Evolutionary conservation across 2,329 filamentous ascomycete species (phyloP).

Genomic region (Colletotrichum aenigma): DNA sequence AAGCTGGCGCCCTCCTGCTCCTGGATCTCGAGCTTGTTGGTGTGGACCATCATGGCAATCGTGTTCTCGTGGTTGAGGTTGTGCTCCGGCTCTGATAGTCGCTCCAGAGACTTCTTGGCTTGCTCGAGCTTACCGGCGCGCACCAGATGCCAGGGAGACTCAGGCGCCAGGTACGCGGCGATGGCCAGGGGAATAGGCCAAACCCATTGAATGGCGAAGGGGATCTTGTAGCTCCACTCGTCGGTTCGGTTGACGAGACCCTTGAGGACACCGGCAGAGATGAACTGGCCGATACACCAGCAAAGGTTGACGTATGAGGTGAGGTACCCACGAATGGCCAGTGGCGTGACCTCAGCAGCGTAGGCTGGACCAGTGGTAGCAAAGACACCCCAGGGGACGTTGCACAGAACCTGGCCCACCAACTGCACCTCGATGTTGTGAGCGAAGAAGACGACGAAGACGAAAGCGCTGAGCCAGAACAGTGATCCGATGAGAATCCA

Average conservation of each 20-base stretch:
- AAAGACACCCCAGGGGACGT: conserved; percentile 50
- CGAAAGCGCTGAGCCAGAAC: conserved; percentile 43
- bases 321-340: conserved; percentile 45
- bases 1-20: conserved; percentile 42
- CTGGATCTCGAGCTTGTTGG: conserved; percentile 49
- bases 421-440: conserved; percentile 45
- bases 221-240: conserved; percentile 42
- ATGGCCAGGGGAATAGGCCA: conserved; percentile 39
- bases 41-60: conserved; percentile 47
- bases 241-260: conserved; percentile 37
- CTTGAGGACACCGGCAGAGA: conserved; percentile 43
- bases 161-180: conserved; percentile 35
- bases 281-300: conserved; percentile 46
- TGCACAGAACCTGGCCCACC: conserved; percentile 50
- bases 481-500: conserved; percentile 46
- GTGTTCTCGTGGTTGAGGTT: conserved; percentile 39
- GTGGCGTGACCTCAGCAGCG: conserved; percentile 46
- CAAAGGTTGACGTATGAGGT: conserved; percentile 50
- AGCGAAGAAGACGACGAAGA: conserved; percentile 56
- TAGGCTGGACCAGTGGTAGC: conserved; percentile 47
- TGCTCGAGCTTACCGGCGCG: conserved; percentile 33
- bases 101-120: conserved; percentile 33
- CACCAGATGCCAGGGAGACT: conserved; percentile 42
- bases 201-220: conserved; percentile 45
- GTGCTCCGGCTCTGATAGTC: conserved; percentile 32